Base-by-base conservation (phyloP, 2,329 filamentous ascomycete species). In the Cladosporium sp. region DNA sequence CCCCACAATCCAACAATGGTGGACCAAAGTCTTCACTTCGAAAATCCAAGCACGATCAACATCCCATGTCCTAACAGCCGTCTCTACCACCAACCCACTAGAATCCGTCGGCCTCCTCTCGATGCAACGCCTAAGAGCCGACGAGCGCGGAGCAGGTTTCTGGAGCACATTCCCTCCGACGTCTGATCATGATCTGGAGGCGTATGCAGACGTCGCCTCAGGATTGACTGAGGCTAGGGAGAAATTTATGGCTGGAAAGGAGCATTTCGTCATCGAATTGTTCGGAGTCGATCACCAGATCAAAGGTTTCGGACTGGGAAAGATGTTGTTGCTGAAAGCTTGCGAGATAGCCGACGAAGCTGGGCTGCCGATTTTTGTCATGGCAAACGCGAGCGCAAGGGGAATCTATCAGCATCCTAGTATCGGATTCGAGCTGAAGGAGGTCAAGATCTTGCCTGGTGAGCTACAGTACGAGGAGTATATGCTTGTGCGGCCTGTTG, bases 251-350 rank as follows among this genome's bases (percentile, higher is more conserved):
- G 49, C 32, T 7, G 58, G 58, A 20, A 20, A 28, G 28, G 15
- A 25, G 24, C 62, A 64, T 32, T 60, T 57, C 13, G 20, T 55
- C 13, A 49, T 68, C 1, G 64, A 67, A 51, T 53, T 67, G 0
- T 65, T 67, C 20, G 65, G 66, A 0, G 64, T 65, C n/a, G 66
- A 68, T 35, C 47, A 65, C 17, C 58, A 34, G 3, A 62, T 56
- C 20, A 60, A 64, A 48, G 66, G 65, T 9, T 44, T 24, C 1
- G 59, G 61, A 0, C 39, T 68, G 19, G 65, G 65, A 20, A 61
- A 55, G 28, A 59, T 25, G 42, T 57, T 69, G 44, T 28, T 68
- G 40, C 36, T 52, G 25, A 52, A 39, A n/a, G 63, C 63, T 20
- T 64, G 62, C n/a, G 50, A 58, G 32, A 59, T 67, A 15, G 65